phyloP scores from a whole-genome alignment of 2,329 filamentous ascomycete species.

The Penicillium frequentans region DNA sequence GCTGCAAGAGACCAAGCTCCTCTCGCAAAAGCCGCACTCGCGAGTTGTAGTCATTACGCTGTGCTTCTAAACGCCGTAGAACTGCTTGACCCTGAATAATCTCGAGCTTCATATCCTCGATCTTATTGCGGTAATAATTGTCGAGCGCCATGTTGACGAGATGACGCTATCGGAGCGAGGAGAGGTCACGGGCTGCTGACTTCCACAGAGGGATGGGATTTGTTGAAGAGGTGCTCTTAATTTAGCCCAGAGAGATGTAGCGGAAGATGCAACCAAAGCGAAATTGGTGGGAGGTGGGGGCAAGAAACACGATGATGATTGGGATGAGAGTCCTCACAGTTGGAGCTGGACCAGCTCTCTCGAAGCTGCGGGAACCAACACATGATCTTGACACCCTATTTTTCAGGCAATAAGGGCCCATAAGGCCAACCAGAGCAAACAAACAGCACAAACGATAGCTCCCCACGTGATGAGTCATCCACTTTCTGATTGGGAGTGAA shows the following conservation, averaged over 20 bases:
- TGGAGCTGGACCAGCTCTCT: slow-evolving; percentile 7
- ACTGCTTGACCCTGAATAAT: slow-evolving; percentile 98
- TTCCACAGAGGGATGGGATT: slow-evolving; percentile 1
- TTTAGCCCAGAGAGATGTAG: not conserved
- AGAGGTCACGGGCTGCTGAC: slow-evolving; percentile 9
- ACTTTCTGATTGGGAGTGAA: slow-evolving; percentile 16
- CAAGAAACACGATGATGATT: not conserved
- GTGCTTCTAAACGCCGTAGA: slow-evolving; percentile 89
- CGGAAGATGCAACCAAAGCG: not conserved
- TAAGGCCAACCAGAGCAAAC: not conserved
- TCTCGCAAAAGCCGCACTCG: slow-evolving; percentile 91
- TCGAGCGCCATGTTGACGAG: slow-evolving; percentile 83
- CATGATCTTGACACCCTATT: slow-evolving; percentile 8
- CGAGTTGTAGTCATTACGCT: slow-evolving; percentile 99
- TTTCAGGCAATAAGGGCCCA: not conserved
- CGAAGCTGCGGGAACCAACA: slow-evolving; percentile 17
- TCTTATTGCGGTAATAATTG: slow-evolving; percentile 99
- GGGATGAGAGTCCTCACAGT: slow-evolving; percentile 12
- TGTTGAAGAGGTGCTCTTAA: not conserved
- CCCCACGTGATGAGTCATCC: slow-evolving; percentile 15
- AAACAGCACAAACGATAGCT: slow-evolving; percentile 17
- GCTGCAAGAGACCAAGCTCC: slow-evolving; percentile 92
- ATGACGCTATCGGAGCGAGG: slow-evolving; percentile 23
- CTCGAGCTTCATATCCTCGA: slow-evolving; percentile 99
- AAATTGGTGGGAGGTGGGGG: not conserved